A percentile compares a stretch with the other conserved stretches of the same genome.
Conservation (phyloP, 768 basidiomycete species). For the Naematelia aurantialba region DNA sequence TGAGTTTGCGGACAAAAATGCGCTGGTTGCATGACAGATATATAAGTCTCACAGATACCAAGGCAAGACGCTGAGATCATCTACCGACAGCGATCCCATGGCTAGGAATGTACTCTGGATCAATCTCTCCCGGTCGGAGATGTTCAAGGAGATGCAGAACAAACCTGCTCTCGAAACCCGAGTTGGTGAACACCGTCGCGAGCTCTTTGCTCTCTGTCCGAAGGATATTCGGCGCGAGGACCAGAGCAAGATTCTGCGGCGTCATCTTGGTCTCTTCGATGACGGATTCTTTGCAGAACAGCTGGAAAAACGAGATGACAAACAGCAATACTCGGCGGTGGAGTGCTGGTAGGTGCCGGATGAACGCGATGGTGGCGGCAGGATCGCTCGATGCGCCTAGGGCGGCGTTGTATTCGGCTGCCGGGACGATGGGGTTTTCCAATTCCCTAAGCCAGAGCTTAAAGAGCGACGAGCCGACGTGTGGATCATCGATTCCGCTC, state of each 20-base stretch:
- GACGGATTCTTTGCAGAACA: constrained; percentile 76
- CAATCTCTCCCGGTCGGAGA: constrained; percentile 70
- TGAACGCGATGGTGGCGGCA: constrained; percentile 66
- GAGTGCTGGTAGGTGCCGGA: constrained; percentile 74
- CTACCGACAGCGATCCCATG: constrained; percentile 56
- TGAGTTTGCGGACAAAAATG: not conserved
- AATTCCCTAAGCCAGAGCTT: constrained; percentile 93
- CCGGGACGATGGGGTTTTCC: constrained; percentile 83
- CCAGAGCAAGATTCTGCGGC: constrained; percentile 76
- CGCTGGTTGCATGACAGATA: not conserved
- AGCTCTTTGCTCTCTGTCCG: constrained; percentile 84
- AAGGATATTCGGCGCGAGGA: constrained; percentile 87
- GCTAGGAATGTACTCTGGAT: constrained; percentile 68
- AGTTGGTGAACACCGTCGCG: constrained; percentile 83
- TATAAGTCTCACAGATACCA: not conserved
- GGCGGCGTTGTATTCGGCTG: constrained; percentile 87
- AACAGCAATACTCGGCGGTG: constrained; percentile 83
- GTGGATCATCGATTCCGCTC: constrained; percentile 74
- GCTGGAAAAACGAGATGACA: constrained; percentile 82
- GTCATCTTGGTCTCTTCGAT: constrained; percentile 70
- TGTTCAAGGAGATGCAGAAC: constrained; percentile 78
- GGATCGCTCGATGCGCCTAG: constrained; percentile 63
- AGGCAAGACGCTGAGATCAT: constrained; percentile 24
- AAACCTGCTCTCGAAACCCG: constrained; percentile 85
- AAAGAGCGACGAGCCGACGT: constrained; percentile 80